phyloP scores from a whole-genome alignment of 2,329 filamentous ascomycete species.

The Metarhizium album region DNA sequence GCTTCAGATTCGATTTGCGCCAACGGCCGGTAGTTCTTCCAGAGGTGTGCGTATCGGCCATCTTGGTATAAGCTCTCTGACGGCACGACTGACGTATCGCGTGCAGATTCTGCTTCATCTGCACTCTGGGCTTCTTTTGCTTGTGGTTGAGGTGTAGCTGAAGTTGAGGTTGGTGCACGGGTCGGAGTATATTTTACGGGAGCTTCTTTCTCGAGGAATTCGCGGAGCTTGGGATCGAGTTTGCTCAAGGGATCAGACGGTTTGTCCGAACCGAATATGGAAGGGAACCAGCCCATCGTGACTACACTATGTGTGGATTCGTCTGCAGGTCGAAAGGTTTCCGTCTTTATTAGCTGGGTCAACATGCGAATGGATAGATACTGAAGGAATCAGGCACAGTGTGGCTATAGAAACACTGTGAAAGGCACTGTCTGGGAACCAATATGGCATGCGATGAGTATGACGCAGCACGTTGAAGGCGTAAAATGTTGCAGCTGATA shows the following conservation, averaged over 20 bases:
- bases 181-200: conserved; percentile 53
- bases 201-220: conserved; percentile 76
- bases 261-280: conserved; percentile 37
- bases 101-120: conserved; percentile 9
- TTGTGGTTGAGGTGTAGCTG: conserved; percentile 8
- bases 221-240: conserved; percentile 72
- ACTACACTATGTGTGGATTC: neutral
- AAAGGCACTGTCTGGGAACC: neutral
- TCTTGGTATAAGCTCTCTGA: conserved; percentile 44
- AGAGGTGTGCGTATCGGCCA: conserved; percentile 69
- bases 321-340: neutral
- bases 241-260: conserved; percentile 52
- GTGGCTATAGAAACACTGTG: too few species aligned
- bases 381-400: too few species aligned
- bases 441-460: too few species aligned
- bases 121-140: conserved; percentile 7
- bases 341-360: neutral
- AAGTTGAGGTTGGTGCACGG: conserved; percentile 12
- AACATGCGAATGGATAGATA: too few species aligned
- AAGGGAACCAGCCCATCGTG: conserved; percentile 48
- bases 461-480: too few species aligned
- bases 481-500: neutral
- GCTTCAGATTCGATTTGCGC: conserved; percentile 55
- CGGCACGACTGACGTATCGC: conserved; percentile 27
- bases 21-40: conserved; percentile 80